Base-by-base conservation (phyloP, 2,329 filamentous ascomycete species). In the Diplodia intermedia region DNA sequence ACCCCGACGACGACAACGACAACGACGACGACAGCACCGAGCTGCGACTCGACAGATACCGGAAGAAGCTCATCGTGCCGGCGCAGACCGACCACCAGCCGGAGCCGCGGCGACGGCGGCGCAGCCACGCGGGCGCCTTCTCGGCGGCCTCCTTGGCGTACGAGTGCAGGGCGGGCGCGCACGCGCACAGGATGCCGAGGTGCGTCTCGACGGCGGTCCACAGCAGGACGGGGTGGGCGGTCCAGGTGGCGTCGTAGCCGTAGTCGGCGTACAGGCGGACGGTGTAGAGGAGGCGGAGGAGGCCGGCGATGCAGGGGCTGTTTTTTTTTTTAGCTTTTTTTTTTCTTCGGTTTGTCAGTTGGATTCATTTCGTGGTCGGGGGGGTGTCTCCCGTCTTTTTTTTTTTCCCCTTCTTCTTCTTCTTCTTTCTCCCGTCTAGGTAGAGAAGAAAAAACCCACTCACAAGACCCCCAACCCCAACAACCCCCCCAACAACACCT, bases 391-490 rank as follows among this genome's bases (percentile, higher is more conserved):
- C 18, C n/a, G 9, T 18, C 15, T 8, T n/a, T 8, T 26, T 26
- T n/a, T 56, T 12, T 38, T 9, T n/a, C n/a, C n/a, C n/a, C 9
- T n/a, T 36, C 12, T 56, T 11, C 4, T n/a, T 29, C 23, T 7
- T 26, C 26, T 4, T 26, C 3, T 26, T 1, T 26, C 26, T 26
- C 26, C 1, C 26, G 26, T 26, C 26, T 26, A 26, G 26, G 26
- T 26, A 26, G 12, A 40, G 38, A 2, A 33, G n/a, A 55, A 7
- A 29, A 18, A 26, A 26, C 0, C 26, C 2, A 29, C 73, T 72
- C 67, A 82, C 77, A 84, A 74, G 7, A 83, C 75, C 1, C 83
- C 80, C 9, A 82, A 69, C 4, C 74, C 81, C 75, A 81, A 77
- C 71, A 84, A 77, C 54, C 81, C 79, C 54, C 82, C 80, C 6